Evolutionary conservation across 2,329 filamentous ascomycete genomes (phyloP), one percentile per base, ranked within the genome.

Genomic region (Neonectria magnoliae): DNA sequence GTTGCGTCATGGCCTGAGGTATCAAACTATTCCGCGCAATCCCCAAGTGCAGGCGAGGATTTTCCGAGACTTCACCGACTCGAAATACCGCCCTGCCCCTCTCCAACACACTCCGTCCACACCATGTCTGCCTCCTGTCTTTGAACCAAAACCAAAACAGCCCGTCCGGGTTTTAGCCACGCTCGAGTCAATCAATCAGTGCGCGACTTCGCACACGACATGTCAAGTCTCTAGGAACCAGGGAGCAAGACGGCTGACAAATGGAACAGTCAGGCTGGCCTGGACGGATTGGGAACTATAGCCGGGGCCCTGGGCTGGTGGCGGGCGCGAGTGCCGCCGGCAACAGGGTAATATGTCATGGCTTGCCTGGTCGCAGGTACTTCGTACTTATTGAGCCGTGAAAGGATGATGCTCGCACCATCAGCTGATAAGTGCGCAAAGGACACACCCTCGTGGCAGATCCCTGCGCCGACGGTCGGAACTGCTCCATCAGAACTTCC

Each of bases 11-110:
- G 62, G 60, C 61, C 68, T 67, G 67, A 68, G 71, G 66, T 66
- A 58, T 60, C 52, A 25, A 63, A 53, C 51, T 54, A 54, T 66
- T 33, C 50, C 50, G 47, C 57, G 62, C 62, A 61, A 61, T 48
- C 38, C 54, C 71, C 51, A 60, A 65, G 50, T 62, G 27, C 31
- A 52, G 22, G 65, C 71, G 67, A 72, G 64, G 57, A 72, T 72
- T 64, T 71, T 53, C 72, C 72, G 70, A 73, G 65, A 71, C 70
- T 74, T 74, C 67, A 74, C 72, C 72, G 72, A 74, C 69, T 71
- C 70, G 57, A 70, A 60, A 65, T 54, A 64, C 69, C 67, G 63
- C 65, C 57, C 54, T 70, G 62, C 38, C 38, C 62, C 52, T 48
- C 59, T 20, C 45, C 18, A 11, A 33, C 38, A 48, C 52, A 57